Conservation (phyloP, 1,284 basidiomycete genomes). For the Puccinia hordei region DNA sequence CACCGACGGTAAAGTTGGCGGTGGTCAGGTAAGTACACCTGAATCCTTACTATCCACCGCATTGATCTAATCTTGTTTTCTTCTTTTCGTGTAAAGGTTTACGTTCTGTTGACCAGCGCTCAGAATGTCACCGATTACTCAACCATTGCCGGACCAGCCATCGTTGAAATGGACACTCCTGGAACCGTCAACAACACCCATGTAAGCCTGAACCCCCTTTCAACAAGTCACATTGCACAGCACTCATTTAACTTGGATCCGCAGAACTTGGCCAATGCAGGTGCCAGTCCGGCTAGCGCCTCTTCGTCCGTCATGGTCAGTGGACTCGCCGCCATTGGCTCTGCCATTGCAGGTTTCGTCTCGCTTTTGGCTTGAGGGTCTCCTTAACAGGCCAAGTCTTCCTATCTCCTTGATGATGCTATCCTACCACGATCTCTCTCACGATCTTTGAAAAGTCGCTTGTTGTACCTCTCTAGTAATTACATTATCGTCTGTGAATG, state of each 20-base stretch:
- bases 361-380: constrained; percentile 1
- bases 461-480: not conserved
- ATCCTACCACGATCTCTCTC: not conserved
- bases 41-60: too few relatives aligned
- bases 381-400: too few relatives aligned
- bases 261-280: constrained; percentile 2
- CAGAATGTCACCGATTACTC: constrained; percentile 39
- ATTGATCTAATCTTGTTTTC: too few relatives aligned
- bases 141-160: constrained; percentile 40
- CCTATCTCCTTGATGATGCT: not conserved
- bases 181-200: constrained; percentile 9
- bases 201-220: not conserved
- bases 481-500: not conserved
- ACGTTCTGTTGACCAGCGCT: constrained; percentile 33
- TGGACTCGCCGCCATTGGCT: not conserved
- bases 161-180: constrained; percentile 34
- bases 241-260: not conserved
- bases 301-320: not conserved
- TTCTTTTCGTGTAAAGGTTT: too few relatives aligned
- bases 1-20: constrained; percentile 32
- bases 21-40: constrained; percentile 28
- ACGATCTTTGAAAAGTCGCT: constrained; percentile 8
- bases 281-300: not conserved
- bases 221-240: not conserved
- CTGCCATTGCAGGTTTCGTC: not conserved